Conservation (phyloP, 257 asterid genomes). For the Fraxinus anomala region DNA sequence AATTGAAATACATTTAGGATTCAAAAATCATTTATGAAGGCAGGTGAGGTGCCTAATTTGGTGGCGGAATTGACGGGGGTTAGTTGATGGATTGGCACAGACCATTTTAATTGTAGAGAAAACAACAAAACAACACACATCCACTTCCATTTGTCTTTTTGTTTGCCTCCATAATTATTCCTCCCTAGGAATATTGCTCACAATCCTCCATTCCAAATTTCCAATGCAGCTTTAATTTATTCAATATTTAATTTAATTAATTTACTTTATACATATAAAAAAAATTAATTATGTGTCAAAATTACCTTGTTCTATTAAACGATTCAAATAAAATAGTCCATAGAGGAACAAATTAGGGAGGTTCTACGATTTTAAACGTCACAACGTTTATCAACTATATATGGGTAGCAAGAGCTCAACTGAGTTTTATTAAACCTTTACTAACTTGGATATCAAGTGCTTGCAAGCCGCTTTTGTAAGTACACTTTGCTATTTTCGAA, state of each 20-base stretch:
- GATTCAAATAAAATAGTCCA: not conserved
- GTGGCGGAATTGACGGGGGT: not conserved
- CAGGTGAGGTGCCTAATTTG: conserved; percentile 3
- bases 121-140: not conserved
- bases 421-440: too few relatives aligned
- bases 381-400: not conserved
- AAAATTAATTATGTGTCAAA: too few relatives aligned
- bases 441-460: not conserved
- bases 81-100: not conserved
- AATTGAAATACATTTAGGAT: not conserved
- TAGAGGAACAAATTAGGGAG: too few relatives aligned
- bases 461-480: too few relatives aligned
- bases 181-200: not conserved
- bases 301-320: too few relatives aligned
- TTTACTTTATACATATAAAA: too few relatives aligned
- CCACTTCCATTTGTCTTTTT: not conserved
- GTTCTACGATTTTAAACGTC: too few relatives aligned
- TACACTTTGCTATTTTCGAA: too few relatives aligned
- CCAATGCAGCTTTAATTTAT: too few relatives aligned
- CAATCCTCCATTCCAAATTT: not conserved
- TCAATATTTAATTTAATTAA: too few relatives aligned
- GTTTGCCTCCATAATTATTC: not conserved
- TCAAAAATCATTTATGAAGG: not conserved
- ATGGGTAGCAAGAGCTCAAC: too few relatives aligned
- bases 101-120: not conserved